These are phyloP conservation scores for Carnegiea gigantea DNA, from an alignment of 179 eudicot species.

Conservation along the genomic window DNA sequence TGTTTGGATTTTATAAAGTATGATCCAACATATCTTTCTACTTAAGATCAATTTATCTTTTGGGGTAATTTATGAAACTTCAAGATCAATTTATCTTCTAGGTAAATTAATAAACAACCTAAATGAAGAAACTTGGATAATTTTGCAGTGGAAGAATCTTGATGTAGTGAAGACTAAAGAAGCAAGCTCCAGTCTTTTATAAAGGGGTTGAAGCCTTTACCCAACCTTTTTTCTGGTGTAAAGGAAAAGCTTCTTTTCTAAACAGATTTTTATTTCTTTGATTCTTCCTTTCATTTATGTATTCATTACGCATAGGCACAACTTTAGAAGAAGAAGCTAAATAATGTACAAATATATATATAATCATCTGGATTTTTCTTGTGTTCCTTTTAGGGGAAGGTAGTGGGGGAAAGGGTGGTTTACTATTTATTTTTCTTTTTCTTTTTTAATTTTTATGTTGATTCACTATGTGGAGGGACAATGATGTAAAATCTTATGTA, in stretches of 20 bases:
- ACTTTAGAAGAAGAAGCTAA: background rate
- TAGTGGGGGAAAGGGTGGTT: background rate
- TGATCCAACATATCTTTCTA: too few relatives aligned
- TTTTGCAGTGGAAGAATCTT: slow-evolving; percentile 27
- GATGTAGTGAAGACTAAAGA: slow-evolving; percentile 20
- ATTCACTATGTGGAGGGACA: slow-evolving; percentile 5
- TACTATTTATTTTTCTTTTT: background rate
- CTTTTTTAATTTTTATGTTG: background rate
- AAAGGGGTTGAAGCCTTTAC: slow-evolving; percentile 15
- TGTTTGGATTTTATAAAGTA: too few relatives aligned
- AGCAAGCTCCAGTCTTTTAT: slow-evolving; percentile 4
- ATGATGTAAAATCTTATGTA: background rate
- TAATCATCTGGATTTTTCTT: slow-evolving; percentile 9
- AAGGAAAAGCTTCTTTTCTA: slow-evolving; percentile 22
- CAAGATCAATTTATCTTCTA: too few relatives aligned
- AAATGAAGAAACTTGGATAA: background rate
- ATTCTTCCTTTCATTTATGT: slow-evolving; percentile 6
- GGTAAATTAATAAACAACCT: too few relatives aligned
- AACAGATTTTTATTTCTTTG: background rate
- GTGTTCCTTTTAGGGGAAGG: background rate
- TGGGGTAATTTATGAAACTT: too few relatives aligned
- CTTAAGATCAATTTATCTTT: too few relatives aligned
- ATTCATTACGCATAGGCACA: background rate
- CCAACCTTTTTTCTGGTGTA: slow-evolving; percentile 16
- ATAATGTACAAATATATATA: background rate